Conservation (phyloP, 2,329 filamentous ascomycete genomes). For the Fusarium sulawesiense region DNA sequence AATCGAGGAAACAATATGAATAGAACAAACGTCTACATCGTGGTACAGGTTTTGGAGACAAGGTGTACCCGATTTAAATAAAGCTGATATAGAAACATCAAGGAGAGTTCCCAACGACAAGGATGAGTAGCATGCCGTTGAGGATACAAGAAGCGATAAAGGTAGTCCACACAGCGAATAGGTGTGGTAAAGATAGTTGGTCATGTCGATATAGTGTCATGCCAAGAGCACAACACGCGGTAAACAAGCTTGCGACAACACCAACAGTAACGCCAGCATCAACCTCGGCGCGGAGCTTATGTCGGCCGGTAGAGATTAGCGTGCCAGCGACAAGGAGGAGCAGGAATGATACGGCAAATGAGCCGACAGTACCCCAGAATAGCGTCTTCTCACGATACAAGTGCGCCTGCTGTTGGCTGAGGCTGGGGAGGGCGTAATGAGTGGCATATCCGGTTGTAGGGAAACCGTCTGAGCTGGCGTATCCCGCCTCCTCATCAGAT, state of each 20-base stretch:
- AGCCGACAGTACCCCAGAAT: slow-evolving; percentile 63
- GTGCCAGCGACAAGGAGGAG: slow-evolving; percentile 73
- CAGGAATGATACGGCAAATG: slow-evolving; percentile 69
- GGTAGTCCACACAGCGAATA: slow-evolving; percentile 53
- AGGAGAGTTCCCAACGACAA: slow-evolving; percentile 55
- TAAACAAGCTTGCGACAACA: slow-evolving; percentile 73
- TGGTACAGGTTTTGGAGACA: slow-evolving; percentile 9
- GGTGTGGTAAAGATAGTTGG: slow-evolving; percentile 56
- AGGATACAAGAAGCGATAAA: slow-evolving; percentile 55
- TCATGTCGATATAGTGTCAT: slow-evolving; percentile 66
- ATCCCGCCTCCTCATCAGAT: slow-evolving; percentile 61
- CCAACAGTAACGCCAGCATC: slow-evolving; percentile 78
- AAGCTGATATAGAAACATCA: slow-evolving; percentile 32
- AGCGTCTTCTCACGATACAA: slow-evolving; percentile 67
- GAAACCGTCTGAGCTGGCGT: slow-evolving; percentile 65
- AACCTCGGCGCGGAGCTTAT: slow-evolving; percentile 76
- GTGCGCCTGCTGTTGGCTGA: slow-evolving; percentile 62
- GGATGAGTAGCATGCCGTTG: slow-evolving; percentile 58
- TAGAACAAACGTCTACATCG: slow-evolving; percentile 4
- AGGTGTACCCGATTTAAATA: not conserved
- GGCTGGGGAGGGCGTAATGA: slow-evolving; percentile 65
- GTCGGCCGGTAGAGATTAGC: slow-evolving; percentile 75
- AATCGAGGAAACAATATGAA: slow-evolving; percentile 6
- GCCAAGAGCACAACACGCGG: slow-evolving; percentile 70
- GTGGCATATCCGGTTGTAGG: slow-evolving; percentile 63